Percentiles rank a stretch among this genome's conserved stretches.
phyloP scores from a whole-genome alignment of 2,329 filamentous ascomycete genomes.

The Amylocarpus encephaloides region DNA sequence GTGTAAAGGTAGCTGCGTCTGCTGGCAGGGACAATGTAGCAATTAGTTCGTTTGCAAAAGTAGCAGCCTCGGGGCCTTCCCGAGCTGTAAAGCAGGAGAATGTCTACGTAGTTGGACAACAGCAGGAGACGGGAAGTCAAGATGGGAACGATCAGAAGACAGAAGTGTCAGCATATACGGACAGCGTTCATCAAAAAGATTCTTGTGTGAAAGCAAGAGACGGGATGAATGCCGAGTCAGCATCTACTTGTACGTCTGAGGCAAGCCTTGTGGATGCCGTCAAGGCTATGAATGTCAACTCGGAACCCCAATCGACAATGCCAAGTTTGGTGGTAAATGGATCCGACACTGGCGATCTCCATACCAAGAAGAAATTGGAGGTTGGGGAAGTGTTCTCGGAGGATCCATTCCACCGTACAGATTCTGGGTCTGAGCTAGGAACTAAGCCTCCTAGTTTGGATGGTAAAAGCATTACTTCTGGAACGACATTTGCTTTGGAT shows the following conservation, averaged over 20 bases:
- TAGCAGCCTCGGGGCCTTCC: slow-evolving; percentile 26
- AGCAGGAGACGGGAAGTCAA: slow-evolving; percentile 5
- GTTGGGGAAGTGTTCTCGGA: slow-evolving; percentile 26
- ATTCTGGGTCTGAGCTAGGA: slow-evolving; percentile 57
- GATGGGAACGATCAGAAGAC: slow-evolving; percentile 8
- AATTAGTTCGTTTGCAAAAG: slow-evolving; percentile 29
- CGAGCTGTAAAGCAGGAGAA: slow-evolving; percentile 27
- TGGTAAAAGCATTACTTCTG: slow-evolving; percentile 89
- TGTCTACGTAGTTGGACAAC: slow-evolving; percentile 7
- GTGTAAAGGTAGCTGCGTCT: slow-evolving; percentile 44
- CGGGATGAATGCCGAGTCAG: slow-evolving; percentile 1
- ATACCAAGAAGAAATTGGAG: slow-evolving; percentile 21
- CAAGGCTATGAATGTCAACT: slow-evolving; percentile 27
- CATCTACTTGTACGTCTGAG: slow-evolving; percentile 13
- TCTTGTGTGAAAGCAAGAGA: slow-evolving; percentile 33
- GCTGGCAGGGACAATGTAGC: slow-evolving; percentile 35
- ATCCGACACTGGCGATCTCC: slow-evolving; percentile 20
- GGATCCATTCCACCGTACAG: slow-evolving; percentile 39
- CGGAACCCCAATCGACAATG: slow-evolving; percentile 18
- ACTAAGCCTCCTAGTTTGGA: slow-evolving; percentile 87
- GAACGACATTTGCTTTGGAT: slow-evolving; percentile 91
- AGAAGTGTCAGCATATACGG: slow-evolving; percentile 5
- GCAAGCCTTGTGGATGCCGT: slow-evolving; percentile 28
- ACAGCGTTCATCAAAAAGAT: slow-evolving; percentile 1
- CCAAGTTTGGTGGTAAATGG: slow-evolving; percentile 33